These are phyloP conservation scores for Solanum hybrid DNA, from an alignment of 305 asterid species.

Conservation along the genomic window DNA sequence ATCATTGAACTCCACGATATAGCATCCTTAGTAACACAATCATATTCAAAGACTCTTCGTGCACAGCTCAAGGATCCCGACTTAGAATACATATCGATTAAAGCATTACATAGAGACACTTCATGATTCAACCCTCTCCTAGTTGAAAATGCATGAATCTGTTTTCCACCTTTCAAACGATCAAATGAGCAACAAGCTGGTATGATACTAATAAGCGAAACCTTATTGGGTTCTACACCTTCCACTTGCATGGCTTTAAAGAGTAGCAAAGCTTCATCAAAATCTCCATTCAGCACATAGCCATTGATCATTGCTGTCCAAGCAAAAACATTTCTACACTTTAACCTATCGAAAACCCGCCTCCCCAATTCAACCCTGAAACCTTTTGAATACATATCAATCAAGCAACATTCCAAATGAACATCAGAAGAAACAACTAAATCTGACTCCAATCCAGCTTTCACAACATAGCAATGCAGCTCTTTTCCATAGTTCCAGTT, in stretches of 20 bases:
- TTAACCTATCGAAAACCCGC: conserved; percentile 37
- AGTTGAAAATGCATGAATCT: conserved; percentile 54
- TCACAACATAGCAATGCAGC: conserved; percentile 43
- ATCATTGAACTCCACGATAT: conserved; percentile 68
- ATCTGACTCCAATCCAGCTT: conserved; percentile 26
- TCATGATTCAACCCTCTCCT: conserved; percentile 35
- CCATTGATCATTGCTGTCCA: conserved; percentile 72
- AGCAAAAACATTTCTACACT: conserved; percentile 33
- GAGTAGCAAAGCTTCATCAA: conserved; percentile 38
- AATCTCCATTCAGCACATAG: conserved; percentile 28
- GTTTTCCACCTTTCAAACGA: conserved; percentile 50
- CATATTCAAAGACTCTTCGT: conserved; percentile 32
- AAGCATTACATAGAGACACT: conserved; percentile 41
- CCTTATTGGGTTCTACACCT: conserved; percentile 43
- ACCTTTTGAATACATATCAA: conserved; percentile 52
- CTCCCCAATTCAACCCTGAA: conserved; percentile 31
- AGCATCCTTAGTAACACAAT: conserved; percentile 35
- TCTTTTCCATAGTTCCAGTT: conserved; percentile 37
- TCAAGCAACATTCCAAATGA: conserved; percentile 58
- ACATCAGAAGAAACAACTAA: conserved; percentile 23
- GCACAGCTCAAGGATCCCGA: conserved; percentile 50
- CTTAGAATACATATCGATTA: conserved; percentile 49
- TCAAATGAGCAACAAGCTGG: conserved; percentile 44
- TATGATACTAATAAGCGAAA: conserved; percentile 45
- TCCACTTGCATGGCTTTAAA: conserved; percentile 48